phyloP scores from a whole-genome alignment of 2,329 filamentous ascomycete species.

The Aureobasidium uvarum region DNA sequence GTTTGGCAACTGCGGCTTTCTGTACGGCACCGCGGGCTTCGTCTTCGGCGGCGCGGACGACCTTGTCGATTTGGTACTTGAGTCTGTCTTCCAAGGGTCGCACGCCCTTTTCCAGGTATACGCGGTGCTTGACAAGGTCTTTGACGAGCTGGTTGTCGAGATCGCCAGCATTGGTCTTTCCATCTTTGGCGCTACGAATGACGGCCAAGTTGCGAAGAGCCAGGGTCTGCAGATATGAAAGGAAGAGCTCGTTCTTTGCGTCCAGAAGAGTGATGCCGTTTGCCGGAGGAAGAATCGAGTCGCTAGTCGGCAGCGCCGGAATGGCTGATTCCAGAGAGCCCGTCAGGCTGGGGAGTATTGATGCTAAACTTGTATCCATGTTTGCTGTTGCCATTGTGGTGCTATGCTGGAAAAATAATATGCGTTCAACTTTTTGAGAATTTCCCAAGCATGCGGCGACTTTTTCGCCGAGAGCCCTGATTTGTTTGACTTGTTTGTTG shows the following conservation, averaged over 20 bases:
- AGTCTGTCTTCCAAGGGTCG: slow-evolving; percentile 84
- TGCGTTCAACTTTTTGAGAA: neutral
- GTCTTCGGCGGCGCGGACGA: slow-evolving; percentile 81
- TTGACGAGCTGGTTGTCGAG: slow-evolving; percentile 69
- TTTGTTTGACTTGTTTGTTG: slow-evolving; percentile 16
- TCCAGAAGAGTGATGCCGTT: slow-evolving; percentile 94
- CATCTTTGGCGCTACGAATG: slow-evolving; percentile 39
- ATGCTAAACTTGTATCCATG: slow-evolving; percentile 35
- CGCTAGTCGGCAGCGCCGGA: slow-evolving; percentile 53
- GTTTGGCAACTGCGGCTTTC: slow-evolving; percentile 38
- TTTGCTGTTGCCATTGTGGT: slow-evolving; percentile 9
- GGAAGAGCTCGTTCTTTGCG: slow-evolving; percentile 93
- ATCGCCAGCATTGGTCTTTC: slow-evolving; percentile 33
- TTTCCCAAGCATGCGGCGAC: slow-evolving; percentile 7
- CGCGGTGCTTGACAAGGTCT: slow-evolving; percentile 85
- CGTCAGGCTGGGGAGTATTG: slow-evolving; percentile 44
- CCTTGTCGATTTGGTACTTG: slow-evolving; percentile 95
- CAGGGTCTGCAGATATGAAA: slow-evolving; percentile 93
- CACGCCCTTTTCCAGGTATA: slow-evolving; percentile 91
- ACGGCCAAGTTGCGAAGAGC: slow-evolving; percentile 63
- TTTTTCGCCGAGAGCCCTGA: slow-evolving; percentile 1
- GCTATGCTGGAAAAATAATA: neutral
- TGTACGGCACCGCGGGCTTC: slow-evolving; percentile 51
- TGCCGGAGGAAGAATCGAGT: slow-evolving; percentile 67
- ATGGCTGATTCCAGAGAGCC: slow-evolving; percentile 64